Percentiles rank a stretch among this genome's conserved stretches.
Evolutionary conservation across 192 early-diverging fungal genomes (phyloP).

Genomic region (Coemansia sp.): DNA sequence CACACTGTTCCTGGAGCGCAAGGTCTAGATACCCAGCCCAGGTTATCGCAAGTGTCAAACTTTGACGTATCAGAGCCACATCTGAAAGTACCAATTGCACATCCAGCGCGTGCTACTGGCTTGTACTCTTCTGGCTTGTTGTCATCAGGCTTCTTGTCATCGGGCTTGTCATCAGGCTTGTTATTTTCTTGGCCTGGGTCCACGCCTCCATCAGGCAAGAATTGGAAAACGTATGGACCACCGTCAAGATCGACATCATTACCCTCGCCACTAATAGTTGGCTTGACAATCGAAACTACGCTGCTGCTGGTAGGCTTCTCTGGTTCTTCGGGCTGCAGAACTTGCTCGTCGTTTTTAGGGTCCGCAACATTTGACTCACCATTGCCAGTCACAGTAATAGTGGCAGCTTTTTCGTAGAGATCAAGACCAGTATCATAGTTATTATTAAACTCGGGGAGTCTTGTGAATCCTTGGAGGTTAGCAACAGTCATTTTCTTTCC

Average conservation of each 20-base stretch:
- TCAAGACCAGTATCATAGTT: slow-evolving; percentile 20
- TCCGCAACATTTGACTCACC: slow-evolving; percentile 4
- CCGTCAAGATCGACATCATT: neutral
- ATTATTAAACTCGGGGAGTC: slow-evolving; percentile 31
- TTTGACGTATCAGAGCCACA: slow-evolving; percentile 6
- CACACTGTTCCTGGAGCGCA: slow-evolving; percentile 26
- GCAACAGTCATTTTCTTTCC: slow-evolving; percentile 43
- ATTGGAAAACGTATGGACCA: neutral
- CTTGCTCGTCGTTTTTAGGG: neutral
- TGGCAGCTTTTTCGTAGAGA: slow-evolving; percentile 4
- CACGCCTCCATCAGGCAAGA: neutral
- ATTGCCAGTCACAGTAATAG: slow-evolving; percentile 20
- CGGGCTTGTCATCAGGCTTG: neutral
- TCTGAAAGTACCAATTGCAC: slow-evolving; percentile 1
- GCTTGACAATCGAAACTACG: neutral
- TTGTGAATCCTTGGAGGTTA: slow-evolving; percentile 29
- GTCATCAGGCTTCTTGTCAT: neutral
- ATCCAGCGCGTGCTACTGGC: neutral
- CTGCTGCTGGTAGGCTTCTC: neutral
- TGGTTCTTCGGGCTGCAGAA: neutral
- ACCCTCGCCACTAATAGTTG: neutral
- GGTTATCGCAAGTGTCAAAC: slow-evolving; percentile 23
- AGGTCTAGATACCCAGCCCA: slow-evolving; percentile 11
- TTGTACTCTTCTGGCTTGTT: neutral
- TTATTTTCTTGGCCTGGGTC: neutral